A percentile compares a stretch with the other conserved stretches of the same genome.
phyloP scores from a whole-genome alignment of 345 rosid species.

The Salix exigua region DNA sequence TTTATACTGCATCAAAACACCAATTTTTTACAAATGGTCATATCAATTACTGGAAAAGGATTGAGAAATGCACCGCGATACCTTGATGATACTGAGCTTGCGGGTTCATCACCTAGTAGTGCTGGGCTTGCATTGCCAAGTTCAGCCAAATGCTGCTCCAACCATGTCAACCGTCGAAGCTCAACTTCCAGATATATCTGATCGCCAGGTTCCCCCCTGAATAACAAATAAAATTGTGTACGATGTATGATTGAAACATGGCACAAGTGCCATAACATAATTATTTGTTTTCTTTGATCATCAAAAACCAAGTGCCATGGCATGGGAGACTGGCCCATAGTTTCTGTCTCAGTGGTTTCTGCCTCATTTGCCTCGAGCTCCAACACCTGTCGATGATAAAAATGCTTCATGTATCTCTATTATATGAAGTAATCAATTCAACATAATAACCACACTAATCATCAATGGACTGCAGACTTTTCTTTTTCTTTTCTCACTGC shows the following conservation, averaged over 20 bases:
- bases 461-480: neutral
- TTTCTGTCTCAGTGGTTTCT: slow-evolving; percentile 36
- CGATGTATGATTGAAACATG: slow-evolving; percentile 89
- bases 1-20: slow-evolving; percentile 46
- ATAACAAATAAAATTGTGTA: slow-evolving; percentile 78
- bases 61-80: slow-evolving; percentile 15
- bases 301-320: slow-evolving; percentile 70
- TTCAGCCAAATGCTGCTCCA: slow-evolving; percentile 90
- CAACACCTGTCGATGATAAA: slow-evolving; percentile 47
- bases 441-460: neutral
- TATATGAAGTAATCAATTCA: neutral
- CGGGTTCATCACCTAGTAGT: slow-evolving; percentile 85
- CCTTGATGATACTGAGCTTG: slow-evolving; percentile 83
- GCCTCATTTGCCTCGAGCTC: slow-evolving; percentile 70
- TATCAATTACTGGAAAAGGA: neutral
- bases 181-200: slow-evolving; percentile 94
- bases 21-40: neutral
- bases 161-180: slow-evolving; percentile 76
- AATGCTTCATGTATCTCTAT: neutral
- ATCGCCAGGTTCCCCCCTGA: slow-evolving; percentile 76
- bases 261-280: slow-evolving; percentile 97
- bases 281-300: slow-evolving; percentile 78
- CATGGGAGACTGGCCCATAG: slow-evolving; percentile 47
- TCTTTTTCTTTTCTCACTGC: neutral
- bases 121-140: slow-evolving; percentile 98